Evolutionary conservation across 148 eudicot genomes (phyloP).

Genomic region (Tetragonia tetragonoides): DNA sequence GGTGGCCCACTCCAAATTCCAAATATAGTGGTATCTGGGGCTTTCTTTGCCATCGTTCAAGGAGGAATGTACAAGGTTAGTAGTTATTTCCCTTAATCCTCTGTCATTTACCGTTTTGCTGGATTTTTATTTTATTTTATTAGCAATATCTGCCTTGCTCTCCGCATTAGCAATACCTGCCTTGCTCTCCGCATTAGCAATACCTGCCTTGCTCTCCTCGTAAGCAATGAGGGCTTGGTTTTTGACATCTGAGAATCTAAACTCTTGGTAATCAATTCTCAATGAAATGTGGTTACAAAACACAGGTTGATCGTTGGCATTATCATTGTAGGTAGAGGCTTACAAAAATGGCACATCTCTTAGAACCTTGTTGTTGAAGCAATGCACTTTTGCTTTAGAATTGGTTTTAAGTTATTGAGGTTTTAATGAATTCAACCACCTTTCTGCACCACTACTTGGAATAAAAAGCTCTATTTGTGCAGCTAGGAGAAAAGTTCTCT

Average conservation of each 20-base stretch:
- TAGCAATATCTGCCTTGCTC: neutral
- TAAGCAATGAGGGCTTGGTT: neutral
- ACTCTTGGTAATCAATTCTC: neutral
- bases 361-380: neutral
- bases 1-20: constrained; percentile 79
- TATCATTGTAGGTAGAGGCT: too few species aligned
- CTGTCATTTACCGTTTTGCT: neutral
- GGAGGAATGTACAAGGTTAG: constrained; percentile 88
- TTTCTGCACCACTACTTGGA: neutral
- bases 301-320: neutral
- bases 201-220: neutral
- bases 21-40: constrained; percentile 69
- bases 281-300: neutral
- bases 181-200: neutral
- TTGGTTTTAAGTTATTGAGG: neutral
- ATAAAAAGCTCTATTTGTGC: constrained; percentile 25
- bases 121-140: neutral
- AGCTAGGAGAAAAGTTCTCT: constrained; percentile 80
- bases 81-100: neutral
- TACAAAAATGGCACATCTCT: neutral
- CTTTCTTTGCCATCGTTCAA: constrained; percentile 88
- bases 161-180: neutral
- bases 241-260: neutral
- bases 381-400: neutral
- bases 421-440: neutral